Base-by-base conservation (phyloP, 306 rosid species). In the Trifolium subterraneum region DNA sequence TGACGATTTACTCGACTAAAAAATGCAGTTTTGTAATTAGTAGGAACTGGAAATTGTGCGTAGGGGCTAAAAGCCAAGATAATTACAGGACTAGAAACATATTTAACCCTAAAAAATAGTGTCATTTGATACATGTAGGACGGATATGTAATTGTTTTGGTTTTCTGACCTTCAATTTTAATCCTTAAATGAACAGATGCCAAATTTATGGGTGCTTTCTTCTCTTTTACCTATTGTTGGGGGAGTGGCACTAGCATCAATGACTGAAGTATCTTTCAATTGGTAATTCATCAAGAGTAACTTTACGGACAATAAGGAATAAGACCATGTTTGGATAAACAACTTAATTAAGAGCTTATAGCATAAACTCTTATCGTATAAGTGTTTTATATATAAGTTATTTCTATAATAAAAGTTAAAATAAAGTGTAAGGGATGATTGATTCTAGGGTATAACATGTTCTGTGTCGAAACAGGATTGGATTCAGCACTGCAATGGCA, bases 201-300 rank as follows among this genome's bases (percentile, higher is more conserved):
- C 97, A 6, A 80, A 76, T 82, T 55, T 88, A 4, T 86, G 94
- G 97, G 90, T 88, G 71, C 88, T 91, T 91, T 77, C 92, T 54
- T 91, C 98, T 62, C 93, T 94, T 47, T 15, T 91, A n/a, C 97
- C 95, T 35, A 87, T 94, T 79, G 90, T 88, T n/a, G 95, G 97
- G 33, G 98, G 97, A 77, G 98, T 91, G 84, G 92, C 83, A 77
- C 45, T 94, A 76, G 93, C 96, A 66, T 94, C 98, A 48, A 79
- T 87, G 85, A 90, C 97, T 22, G 97, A 91, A 86, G 79, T 90
- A 67, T 86, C 98, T 44, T 94, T 94, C 80, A 94, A 94, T 76
- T 91, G 96, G 98, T 94, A 91, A 86, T 68, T 69, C 18, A 79
- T 15, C 64, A 59, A 63, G 35, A 48, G 71, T 73, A 72, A 27